Evolutionary conservation across 352 stramenopile species (phyloP), one percentile per base, ranked within the genome.

Genomic region (Pythium plurisporium): DNA sequence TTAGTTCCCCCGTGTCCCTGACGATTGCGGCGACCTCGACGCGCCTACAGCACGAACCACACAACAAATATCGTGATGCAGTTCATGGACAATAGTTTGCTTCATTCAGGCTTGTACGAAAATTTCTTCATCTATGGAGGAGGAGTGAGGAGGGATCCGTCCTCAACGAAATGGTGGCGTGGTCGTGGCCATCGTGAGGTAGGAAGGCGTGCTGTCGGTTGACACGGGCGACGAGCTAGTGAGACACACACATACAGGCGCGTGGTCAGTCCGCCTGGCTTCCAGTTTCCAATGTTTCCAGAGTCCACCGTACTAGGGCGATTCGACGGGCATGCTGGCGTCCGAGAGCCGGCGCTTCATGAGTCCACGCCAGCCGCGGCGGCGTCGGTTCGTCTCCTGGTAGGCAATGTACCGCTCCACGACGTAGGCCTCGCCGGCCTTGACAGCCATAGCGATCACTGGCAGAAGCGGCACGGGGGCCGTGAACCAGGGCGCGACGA

Each of bases 301-400:
- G 15, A 52, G 44, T 23, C 5, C 12, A 17, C 50, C 52, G 10
- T 59, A 59, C 55, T 63, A 88, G 15, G 78, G 78, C 0, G 78
- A 86, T 47, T 89, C 78, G 26, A 76, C 72, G 9, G 78, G 76
- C 47, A 89, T 79, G 47, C 79, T 90, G 38, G 80, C 76, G 53
- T 92, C 82, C 48, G 82, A 92, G 9, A 89, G 60, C 23, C 82
- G 74, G 22, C 82, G 82, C 64, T 92, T 92, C 82, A 89, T 89
- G 40, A 92, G 78, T 37, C 82, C 82, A 34, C 82, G 74, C 82
- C 82, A 92, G 42, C 82, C 82, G 23, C 82, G 79, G 30, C 82
- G 76, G 9, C 78, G 76, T 25, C 81, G 78, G 42, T 85, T 73
- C 10, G 82, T 88, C 64, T 92, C 82, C 65, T 89, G 78, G 59